Base-by-base conservation (phyloP, 2,329 filamentous ascomycete genomes). In the Davidsoniella eucalypti region DNA sequence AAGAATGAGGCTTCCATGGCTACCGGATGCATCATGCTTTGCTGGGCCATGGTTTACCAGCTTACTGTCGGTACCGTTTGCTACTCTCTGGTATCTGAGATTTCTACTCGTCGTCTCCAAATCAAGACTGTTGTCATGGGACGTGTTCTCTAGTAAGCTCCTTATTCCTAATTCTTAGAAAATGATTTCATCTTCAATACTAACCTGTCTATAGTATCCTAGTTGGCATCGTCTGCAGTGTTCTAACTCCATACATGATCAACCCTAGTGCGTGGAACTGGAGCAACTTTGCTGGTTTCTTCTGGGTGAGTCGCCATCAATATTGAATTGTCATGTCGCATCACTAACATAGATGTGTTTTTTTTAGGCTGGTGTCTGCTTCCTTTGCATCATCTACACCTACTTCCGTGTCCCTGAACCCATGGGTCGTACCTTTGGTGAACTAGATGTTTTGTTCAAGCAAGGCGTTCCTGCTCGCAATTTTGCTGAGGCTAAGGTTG, bases 61-160 rank as follows among this genome's bases (percentile, higher is more conserved):
- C 71, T 90, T 44, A 84, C 85, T 0, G 87, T 94, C 45, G 87
- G 87, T 38, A 92, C 87, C 0, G 86, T 94, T 6, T 87, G 83
- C 64, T 94, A 93, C 66, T 92, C 86, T 0, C 75, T 94, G 9
- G 87, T 94, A 4, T 78, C 84, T 1, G 87, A 94, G 63, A 66
- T 94, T 18, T 87, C 86, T 0, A 87, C 86, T 0, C 77, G 84
- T 12, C 76, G 87, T 2, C 72, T 95, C 33, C 83, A 88, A 60
- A 88, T 93, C 68, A 94, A 94, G 69, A 94, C 88, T 0, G 83
- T 94, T 18, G 87, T 92, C 1, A 73, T 94, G 2, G 87, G 84
- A 1, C 82, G 87, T 50, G 84, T 86, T 57, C 67, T 87, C 43
- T 84, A 84, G 72, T 75, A 63, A 64, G 71, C 66, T 21, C 17